Evolutionary conservation across 1,139 yeast species (phyloP).

Genomic region (Hyphopichia pseudoburtonii): DNA sequence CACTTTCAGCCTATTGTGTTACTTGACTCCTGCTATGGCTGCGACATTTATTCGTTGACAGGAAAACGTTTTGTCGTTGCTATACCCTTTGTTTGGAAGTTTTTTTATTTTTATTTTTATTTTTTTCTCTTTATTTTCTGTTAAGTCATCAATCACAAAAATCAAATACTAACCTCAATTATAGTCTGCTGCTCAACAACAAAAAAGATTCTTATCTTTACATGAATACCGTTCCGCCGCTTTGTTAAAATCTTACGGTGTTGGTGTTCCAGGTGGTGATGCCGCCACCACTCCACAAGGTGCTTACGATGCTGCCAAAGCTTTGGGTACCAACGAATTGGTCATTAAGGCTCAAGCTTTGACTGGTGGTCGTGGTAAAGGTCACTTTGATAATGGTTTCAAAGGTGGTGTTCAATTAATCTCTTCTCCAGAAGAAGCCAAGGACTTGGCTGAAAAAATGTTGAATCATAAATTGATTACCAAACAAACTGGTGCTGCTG

Average conservation of each 20-base stretch:
- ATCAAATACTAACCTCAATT: slow-evolving; percentile 8
- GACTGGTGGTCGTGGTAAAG: slow-evolving; percentile 99
- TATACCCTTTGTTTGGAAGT: background rate
- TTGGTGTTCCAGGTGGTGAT: slow-evolving; percentile 87
- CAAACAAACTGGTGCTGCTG: slow-evolving; percentile 97
- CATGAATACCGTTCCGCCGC: slow-evolving; percentile 98
- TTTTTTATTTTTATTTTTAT: too few species aligned
- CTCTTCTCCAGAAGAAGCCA: slow-evolving; percentile 82
- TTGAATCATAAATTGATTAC: slow-evolving; percentile 90
- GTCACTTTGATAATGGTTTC: slow-evolving; percentile 92
- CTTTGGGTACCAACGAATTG: slow-evolving; percentile 68
- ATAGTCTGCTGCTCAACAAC: slow-evolving; percentile 21
- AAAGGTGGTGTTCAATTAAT: slow-evolving; percentile 96
- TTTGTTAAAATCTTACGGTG: slow-evolving; percentile 75
- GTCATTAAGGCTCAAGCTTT: slow-evolving; percentile 98
- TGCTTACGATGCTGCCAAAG: slow-evolving; percentile 76
- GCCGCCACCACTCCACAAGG: slow-evolving; percentile 91
- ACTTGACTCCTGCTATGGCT: too few species aligned
- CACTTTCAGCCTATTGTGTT: too few species aligned
- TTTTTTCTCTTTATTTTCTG: too few species aligned
- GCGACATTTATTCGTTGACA: too few species aligned
- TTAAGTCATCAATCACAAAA: too few species aligned
- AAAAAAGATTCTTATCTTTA: slow-evolving; percentile 75
- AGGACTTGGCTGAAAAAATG: slow-evolving; percentile 85
- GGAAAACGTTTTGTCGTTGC: background rate